Evolutionary conservation across 2,329 filamentous ascomycete genomes (phyloP), one percentile per base, ranked within the genome.

Genomic region (Cytospora paraplurivora): DNA sequence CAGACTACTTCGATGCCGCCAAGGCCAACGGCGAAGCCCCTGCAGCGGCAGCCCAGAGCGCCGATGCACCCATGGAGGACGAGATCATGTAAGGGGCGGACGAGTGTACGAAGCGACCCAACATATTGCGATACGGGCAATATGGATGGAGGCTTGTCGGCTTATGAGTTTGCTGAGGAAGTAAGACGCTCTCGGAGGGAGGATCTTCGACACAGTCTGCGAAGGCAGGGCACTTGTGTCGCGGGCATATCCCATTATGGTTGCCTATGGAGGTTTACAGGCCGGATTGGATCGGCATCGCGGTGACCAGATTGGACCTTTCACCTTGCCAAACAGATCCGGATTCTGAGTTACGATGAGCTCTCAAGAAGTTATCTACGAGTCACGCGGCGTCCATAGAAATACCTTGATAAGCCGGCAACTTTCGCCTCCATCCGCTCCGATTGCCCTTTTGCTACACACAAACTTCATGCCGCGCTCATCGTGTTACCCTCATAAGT

Each of bases 1-100:
- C 87, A 21, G 95, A 98, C 77, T 99, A 99, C 81, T 98, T 96
- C 75, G 87, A 83, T 59, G 72, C 76, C 34, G 76, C 76, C 49
- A 75, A 77, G 65, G 71, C 72, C 38, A 74, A 78, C 68, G 79
- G 76, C 59, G 80, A 80, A 68, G 79, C 79, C 52, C 75, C 77
- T 61, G 78, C 81, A 47, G 78, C 78, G 66, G 79, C 78, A 65
- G 80, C 76, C 58, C 69, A 73, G 62, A 78, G 74, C 62, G 84
- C 81, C 54, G 86, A 88, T 71, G 85, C 84, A 47, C 73, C 82
- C n/a, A 89, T 89, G 86, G 86, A 87, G 69, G 85, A 89, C 66
- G 86, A 88, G 70, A 88, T 88, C 62, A 77, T 84, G 74, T 79
- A 73, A 56, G 15, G 41, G 60, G n/a, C 13, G 32, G 35, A 50